These are phyloP conservation scores for Alliaria petiolata DNA, from an alignment of 345 rosid genomes.

Conservation along the genomic window DNA sequence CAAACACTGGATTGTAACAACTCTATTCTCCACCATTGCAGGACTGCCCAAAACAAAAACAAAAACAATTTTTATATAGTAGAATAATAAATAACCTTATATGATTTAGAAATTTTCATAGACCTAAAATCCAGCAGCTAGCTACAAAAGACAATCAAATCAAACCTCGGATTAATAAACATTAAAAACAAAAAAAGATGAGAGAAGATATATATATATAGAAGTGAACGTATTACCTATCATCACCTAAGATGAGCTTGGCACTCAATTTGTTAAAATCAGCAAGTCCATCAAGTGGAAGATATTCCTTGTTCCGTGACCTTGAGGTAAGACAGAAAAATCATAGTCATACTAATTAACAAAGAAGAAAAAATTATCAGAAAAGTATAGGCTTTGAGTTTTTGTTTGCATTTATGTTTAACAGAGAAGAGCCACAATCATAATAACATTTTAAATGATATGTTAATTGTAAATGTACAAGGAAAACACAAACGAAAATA, in stretches of 20 bases:
- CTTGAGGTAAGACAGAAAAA: constrained; percentile 26
- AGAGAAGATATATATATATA: background rate
- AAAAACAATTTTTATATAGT: background rate
- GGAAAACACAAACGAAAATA: too few species aligned
- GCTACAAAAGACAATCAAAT: background rate
- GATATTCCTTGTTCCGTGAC: constrained; percentile 79
- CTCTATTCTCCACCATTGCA: constrained; percentile 60
- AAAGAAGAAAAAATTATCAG: background rate
- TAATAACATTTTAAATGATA: too few species aligned
- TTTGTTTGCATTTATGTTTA: background rate
- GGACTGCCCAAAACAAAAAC: constrained; percentile 40
- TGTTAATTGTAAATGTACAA: too few species aligned
- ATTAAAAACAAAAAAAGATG: background rate
- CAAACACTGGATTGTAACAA: constrained; percentile 74
- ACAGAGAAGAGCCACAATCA: too few species aligned
- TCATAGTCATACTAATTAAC: background rate
- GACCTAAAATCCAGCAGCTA: background rate
- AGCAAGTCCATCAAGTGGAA: constrained; percentile 71
- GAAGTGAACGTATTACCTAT: constrained; percentile 42
- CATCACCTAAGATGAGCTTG: constrained; percentile 71
- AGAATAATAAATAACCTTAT: too few species aligned
- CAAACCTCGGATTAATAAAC: background rate
- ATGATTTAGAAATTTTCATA: too few species aligned
- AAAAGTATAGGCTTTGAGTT: too few species aligned
- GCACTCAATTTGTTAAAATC: constrained; percentile 81